Percentiles rank a stretch among this genome's conserved stretches.
phyloP scores from a whole-genome alignment of 495 filamentous ascomycete species.

The Neurospora sp. region DNA sequence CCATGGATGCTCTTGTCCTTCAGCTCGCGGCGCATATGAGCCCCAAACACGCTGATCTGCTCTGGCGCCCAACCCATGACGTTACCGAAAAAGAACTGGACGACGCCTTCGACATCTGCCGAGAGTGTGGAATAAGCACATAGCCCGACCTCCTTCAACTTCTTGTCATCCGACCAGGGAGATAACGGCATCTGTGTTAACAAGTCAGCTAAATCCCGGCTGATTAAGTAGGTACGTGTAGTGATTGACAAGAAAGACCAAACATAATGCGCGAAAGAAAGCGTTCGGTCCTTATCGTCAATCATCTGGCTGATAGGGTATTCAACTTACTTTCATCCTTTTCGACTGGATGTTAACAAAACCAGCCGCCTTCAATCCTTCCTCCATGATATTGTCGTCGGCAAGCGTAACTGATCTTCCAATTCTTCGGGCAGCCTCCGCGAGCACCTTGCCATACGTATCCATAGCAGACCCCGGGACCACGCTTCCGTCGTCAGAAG shows the following conservation, averaged over 20 bases:
- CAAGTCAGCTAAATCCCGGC: neutral
- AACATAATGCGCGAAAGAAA: too few relatives aligned
- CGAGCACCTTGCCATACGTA: conserved; percentile 14
- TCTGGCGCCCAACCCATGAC: conserved; percentile 20
- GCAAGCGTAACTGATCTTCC: conserved; percentile 9
- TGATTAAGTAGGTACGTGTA: neutral
- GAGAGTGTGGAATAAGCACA: neutral
- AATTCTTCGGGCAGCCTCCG: conserved; percentile 4
- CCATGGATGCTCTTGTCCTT: conserved; percentile 10
- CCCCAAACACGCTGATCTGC: conserved; percentile 10
- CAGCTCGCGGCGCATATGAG: conserved; percentile 12
- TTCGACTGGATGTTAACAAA: conserved; percentile 12
- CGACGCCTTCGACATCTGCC: conserved; percentile 1
- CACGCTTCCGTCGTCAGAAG: conserved; percentile 13
- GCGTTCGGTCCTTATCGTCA: neutral
- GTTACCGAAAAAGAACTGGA: conserved; percentile 21
- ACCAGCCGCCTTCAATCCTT: conserved; percentile 28
- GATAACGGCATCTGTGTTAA: neutral
- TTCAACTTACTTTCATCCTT: neutral
- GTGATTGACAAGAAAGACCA: neutral
- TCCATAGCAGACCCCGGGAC: conserved; percentile 3
- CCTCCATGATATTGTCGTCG: conserved; percentile 21
- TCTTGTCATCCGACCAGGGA: neutral
- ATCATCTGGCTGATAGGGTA: neutral
- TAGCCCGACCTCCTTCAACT: neutral